Evolutionary conservation across 257 asterid genomes (phyloP).

Genomic region (Paraleonurus japonicus): DNA sequence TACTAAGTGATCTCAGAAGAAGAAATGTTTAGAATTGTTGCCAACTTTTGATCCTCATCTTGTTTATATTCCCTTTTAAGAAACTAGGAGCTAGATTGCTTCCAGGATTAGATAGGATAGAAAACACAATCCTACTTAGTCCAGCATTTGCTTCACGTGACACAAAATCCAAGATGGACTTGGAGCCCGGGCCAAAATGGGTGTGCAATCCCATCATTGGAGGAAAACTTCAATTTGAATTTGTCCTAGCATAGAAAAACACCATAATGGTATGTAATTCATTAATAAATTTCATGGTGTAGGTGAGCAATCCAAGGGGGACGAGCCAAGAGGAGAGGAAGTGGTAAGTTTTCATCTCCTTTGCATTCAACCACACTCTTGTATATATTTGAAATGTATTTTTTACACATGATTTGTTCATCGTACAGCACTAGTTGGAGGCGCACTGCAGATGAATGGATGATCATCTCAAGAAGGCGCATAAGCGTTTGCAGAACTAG

Average conservation of each 20-base stretch:
- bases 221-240: too few species aligned
- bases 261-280: neutral
- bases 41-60: neutral
- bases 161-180: too few species aligned
- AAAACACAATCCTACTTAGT: too few species aligned
- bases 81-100: too few species aligned
- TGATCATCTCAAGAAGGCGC: neutral
- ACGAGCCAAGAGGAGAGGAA: slow-evolving; percentile 14
- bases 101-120: too few species aligned
- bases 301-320: slow-evolving; percentile 30
- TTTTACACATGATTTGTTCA: neutral
- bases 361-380: neutral
- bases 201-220: too few species aligned
- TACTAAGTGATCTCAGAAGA: neutral
- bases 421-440: slow-evolving; percentile 9
- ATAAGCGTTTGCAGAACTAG: neutral
- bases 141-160: too few species aligned
- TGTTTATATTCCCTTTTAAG: too few species aligned
- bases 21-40: neutral
- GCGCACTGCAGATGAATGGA: neutral
- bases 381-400: neutral
- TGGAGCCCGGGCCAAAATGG: too few species aligned
- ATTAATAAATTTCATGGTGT: neutral
- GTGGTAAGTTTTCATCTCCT: neutral
- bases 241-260: too few species aligned